Evolutionary conservation across 164 flowering plant genomes (phyloP).

Genomic region (Tinospora cordifolia): DNA sequence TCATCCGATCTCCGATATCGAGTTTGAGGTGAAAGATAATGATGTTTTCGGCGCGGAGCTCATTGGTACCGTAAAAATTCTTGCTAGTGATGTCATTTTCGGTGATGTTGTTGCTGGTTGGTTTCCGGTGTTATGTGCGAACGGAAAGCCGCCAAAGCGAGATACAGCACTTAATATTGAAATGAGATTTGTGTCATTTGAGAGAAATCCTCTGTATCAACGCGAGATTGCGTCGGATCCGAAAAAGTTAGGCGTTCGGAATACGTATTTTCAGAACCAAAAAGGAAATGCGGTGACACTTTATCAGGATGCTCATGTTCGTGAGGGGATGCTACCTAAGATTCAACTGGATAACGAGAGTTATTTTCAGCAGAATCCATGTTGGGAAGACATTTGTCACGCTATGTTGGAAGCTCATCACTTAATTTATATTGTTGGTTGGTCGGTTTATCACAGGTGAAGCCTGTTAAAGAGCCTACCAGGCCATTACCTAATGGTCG

Average conservation of each 20-base stretch:
- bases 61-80: constrained; percentile 45
- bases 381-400: constrained; percentile 96
- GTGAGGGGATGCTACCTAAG: constrained; percentile 32
- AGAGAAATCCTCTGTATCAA: constrained; percentile 34
- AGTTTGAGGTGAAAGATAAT: constrained; percentile 67
- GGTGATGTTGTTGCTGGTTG: constrained; percentile 42
- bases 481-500: constrained; percentile 61
- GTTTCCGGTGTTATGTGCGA: constrained; percentile 35
- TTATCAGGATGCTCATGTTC: constrained; percentile 78
- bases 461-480: constrained; percentile 70
- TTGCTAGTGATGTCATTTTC: constrained; percentile 29
- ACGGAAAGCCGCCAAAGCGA: constrained; percentile 43
- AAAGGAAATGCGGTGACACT: constrained; percentile 44
- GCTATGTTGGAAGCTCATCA: constrained; percentile 91
- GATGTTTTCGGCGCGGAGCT: constrained; percentile 68
- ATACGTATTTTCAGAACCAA: constrained; percentile 58
- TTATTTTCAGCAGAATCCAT: constrained; percentile 37
- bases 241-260: constrained; percentile 36
- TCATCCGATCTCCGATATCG: constrained; percentile 40
- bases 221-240: constrained; percentile 44
- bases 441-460: constrained; percentile 81
- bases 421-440: constrained; percentile 76
- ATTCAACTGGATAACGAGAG: constrained; percentile 46
- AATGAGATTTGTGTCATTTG: constrained; percentile 42
- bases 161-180: constrained; percentile 32